phyloP scores from a whole-genome alignment of 169 alveolate genomes.

The Babesia bovis region DNA sequence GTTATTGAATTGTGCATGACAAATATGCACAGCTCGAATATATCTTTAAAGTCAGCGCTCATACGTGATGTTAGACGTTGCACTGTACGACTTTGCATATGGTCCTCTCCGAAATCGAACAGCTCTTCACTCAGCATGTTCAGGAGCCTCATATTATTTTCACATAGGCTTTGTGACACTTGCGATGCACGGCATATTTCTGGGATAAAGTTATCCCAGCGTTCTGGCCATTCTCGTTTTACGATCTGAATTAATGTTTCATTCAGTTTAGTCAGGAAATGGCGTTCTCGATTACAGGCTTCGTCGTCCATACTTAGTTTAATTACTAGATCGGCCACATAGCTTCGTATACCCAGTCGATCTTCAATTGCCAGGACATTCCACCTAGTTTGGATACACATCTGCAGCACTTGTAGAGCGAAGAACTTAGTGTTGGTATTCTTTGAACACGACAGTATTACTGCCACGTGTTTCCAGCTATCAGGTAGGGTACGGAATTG shows the following conservation, averaged over 20 bases:
- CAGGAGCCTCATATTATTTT: slow-evolving; percentile 95
- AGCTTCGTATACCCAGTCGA: slow-evolving; percentile 82
- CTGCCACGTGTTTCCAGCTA: slow-evolving; percentile 89
- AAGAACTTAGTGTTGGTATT: slow-evolving; percentile 85
- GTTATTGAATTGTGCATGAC: slow-evolving; percentile 82
- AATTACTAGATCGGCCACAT: slow-evolving; percentile 79
- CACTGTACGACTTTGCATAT: slow-evolving; percentile 84
- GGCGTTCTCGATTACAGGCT: slow-evolving; percentile 76
- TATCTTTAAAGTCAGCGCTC: slow-evolving; percentile 80
- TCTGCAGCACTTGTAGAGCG: slow-evolving; percentile 85
- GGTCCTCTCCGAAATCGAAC: slow-evolving; percentile 90
- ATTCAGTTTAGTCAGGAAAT: slow-evolving; percentile 84
- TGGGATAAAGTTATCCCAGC: slow-evolving; percentile 98
- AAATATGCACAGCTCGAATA: slow-evolving; percentile 88
- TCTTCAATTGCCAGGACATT: slow-evolving; percentile 85
- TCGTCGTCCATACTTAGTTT: slow-evolving; percentile 79
- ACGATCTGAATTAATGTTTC: slow-evolving; percentile 86
- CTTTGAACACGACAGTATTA: slow-evolving; percentile 81
- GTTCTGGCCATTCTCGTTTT: slow-evolving; percentile 98
- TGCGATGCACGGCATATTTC: slow-evolving; percentile 96
- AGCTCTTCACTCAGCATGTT: slow-evolving; percentile 95
- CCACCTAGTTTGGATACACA: slow-evolving; percentile 86
- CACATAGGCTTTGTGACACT: slow-evolving; percentile 93
- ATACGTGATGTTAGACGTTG: slow-evolving; percentile 78
- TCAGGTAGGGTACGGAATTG: slow-evolving; percentile 85